Conservation (phyloP, 73 alveolate species). For the Paramecium tetraurelia region DNA sequence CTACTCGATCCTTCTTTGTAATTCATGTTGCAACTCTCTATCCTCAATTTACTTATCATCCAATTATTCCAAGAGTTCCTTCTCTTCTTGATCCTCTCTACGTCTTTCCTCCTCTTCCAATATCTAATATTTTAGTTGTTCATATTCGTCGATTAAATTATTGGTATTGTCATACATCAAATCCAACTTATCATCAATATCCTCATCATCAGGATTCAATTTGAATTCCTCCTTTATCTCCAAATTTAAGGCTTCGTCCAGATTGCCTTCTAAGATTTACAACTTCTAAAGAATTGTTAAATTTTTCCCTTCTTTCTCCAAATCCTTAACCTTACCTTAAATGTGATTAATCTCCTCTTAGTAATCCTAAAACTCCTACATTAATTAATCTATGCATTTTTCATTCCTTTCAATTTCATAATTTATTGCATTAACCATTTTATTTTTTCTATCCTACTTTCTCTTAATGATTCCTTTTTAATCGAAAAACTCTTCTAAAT, state of each 20-base stretch:
- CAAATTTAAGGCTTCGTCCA: neutral
- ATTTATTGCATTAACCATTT: neutral
- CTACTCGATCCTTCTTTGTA: neutral
- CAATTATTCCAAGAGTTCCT: neutral
- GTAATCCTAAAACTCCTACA: neutral
- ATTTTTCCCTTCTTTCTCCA: neutral
- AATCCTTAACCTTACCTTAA: neutral
- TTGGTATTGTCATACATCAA: slow-evolving; percentile 28
- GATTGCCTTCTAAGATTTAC: neutral
- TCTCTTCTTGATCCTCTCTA: slow-evolving; percentile 29
- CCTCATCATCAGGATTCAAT: neutral
- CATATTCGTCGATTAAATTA: neutral
- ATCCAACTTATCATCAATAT: neutral
- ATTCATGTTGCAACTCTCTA: neutral
- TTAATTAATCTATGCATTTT: neutral
- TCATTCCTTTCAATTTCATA: neutral
- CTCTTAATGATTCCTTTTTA: slow-evolving; percentile 8
- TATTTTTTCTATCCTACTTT: neutral
- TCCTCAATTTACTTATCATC: neutral
- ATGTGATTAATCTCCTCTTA: neutral
- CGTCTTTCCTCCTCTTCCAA: slow-evolving; percentile 33
- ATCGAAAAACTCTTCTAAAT: slow-evolving; percentile 34
- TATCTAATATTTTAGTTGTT: neutral
- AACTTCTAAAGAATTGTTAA: neutral
- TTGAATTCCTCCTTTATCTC: neutral